Percentiles rank a stretch among this genome's conserved stretches.
Evolutionary conservation across 2,329 filamentous ascomycete genomes (phyloP).

Genomic region (Beauveria brongniartii): DNA sequence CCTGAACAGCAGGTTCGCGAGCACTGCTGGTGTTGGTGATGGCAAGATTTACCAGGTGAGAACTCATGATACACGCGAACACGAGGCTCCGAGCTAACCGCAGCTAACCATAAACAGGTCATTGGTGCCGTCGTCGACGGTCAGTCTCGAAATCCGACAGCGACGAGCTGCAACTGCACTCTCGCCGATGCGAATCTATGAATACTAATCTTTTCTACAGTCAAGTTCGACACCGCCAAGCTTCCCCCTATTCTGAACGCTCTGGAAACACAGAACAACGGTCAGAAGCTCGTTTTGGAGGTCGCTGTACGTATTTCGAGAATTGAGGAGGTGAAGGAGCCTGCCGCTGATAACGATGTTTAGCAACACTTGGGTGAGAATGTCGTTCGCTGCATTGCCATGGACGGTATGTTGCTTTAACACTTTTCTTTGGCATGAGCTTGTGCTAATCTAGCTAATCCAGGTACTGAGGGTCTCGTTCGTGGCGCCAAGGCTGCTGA

Average conservation of each 20-base stretch:
- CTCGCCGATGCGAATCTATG: constrained; percentile 11
- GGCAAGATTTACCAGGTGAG: constrained; percentile 64
- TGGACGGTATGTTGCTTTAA: constrained; percentile 72
- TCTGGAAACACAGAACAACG: constrained; percentile 82
- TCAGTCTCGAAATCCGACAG: constrained; percentile 43
- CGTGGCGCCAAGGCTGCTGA: constrained; percentile 80
- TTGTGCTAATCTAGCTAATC: constrained; percentile 14
- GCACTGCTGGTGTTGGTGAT: constrained; percentile 48
- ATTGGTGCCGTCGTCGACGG: constrained; percentile 99
- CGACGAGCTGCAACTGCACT: constrained; percentile 11
- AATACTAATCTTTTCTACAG: constrained; percentile 41
- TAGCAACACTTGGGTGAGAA: constrained; percentile 99
- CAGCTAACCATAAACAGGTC: constrained; percentile 57
- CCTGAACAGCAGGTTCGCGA: constrained; percentile 51
- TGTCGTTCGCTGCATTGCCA: constrained; percentile 99
- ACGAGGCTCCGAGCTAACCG: constrained; percentile 23
- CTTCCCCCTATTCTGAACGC: constrained; percentile 97
- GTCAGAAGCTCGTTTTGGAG: constrained; percentile 91
- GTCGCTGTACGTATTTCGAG: constrained; percentile 63
- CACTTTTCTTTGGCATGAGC: constrained; percentile 1
- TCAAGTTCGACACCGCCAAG: constrained; percentile 93
- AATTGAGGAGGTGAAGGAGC: constrained; percentile 5
- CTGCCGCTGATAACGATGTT: constrained; percentile 29
- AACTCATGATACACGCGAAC: constrained; percentile 7
- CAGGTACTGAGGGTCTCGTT: constrained; percentile 98